Evolutionary conservation across 129 eudicot genomes (phyloP).

Genomic region (Ambrosia artemisiifolia): DNA sequence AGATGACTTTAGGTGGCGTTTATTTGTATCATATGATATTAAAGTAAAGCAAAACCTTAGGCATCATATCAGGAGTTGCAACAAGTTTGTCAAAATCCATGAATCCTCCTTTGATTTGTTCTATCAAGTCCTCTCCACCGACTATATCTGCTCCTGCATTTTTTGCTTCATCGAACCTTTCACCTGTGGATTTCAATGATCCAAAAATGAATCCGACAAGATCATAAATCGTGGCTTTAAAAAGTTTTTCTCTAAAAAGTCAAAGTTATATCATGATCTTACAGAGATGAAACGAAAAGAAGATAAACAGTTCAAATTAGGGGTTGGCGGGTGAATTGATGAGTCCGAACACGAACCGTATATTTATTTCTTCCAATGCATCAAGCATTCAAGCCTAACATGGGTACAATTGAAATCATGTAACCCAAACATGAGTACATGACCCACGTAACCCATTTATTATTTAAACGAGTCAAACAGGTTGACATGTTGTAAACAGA

Average conservation of each 20-base stretch:
- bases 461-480: neutral
- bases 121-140: slow-evolving; percentile 95
- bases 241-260: neutral
- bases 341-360: neutral
- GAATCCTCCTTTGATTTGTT: slow-evolving; percentile 83
- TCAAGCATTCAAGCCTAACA: neutral
- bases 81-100: slow-evolving; percentile 90
- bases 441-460: neutral
- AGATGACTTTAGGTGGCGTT: neutral
- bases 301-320: neutral
- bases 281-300: neutral
- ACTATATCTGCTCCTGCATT: slow-evolving; percentile 94
- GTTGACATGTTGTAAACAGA: neutral
- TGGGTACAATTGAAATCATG: too few species aligned
- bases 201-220: slow-evolving; percentile 3
- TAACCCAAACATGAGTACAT: too few species aligned
- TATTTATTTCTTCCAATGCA: neutral
- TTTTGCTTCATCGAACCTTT: slow-evolving; percentile 92
- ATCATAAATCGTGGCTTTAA: slow-evolving; percentile 9
- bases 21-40: neutral
- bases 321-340: neutral
- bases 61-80: slow-evolving; percentile 99
- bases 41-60: slow-evolving; percentile 58
- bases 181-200: slow-evolving; percentile 50
- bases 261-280: neutral